Evolutionary conservation across 2,329 filamentous ascomycete genomes (phyloP), one percentile per base, ranked within the genome.

Genomic region (Ceratocystiopsis brevicomis): DNA sequence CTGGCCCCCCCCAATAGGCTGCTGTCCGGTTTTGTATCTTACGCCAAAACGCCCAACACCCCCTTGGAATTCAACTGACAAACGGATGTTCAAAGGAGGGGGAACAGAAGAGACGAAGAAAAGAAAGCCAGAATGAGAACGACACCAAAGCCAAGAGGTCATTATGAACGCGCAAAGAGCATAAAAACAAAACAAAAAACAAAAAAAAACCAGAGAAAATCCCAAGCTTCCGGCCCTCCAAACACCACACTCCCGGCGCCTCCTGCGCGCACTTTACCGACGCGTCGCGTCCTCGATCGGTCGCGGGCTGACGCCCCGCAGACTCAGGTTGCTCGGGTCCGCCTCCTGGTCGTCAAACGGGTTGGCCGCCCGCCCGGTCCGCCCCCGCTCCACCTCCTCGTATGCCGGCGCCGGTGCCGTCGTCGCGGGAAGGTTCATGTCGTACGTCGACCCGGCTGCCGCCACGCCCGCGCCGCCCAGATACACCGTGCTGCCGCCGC

Each of bases 251-350:
- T 21, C 19, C 19, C 19, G 6, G 19, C 6, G 19, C 19, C 19
- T 21, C 19, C 19, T 6, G 19, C 10, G 6, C 25, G 25, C 25
- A 30, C 6, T 11, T 30, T 11, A 30, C 25, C 19, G 19, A 21
- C 19, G 19, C 19, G 19, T 21, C 19, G 32, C 32, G 32, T 33
- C 66, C 6, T 9, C 15, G 51, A 81, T 72, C n/a, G 83, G 83
- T 50, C 82, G 60, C 3, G 84, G 82, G 57, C 81, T 88, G 30
- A 87, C 76, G 21, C 80, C 81, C 44, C 81, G 63, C 59, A 84
- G 53, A 56, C 66, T 71, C 45, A 73, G 54, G 53, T 71, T 72
- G 48, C 74, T 78, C 48, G 68, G 63, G 56, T 75, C 76, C 5
- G 63, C 76, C 6, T 63, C 73, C 30, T 73, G 68, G 42, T 62